Percentiles rank a stretch among this genome's conserved stretches.
Conservation (phyloP, 2,329 filamentous ascomycete genomes). For the Zymoseptoria ardabiliae region DNA sequence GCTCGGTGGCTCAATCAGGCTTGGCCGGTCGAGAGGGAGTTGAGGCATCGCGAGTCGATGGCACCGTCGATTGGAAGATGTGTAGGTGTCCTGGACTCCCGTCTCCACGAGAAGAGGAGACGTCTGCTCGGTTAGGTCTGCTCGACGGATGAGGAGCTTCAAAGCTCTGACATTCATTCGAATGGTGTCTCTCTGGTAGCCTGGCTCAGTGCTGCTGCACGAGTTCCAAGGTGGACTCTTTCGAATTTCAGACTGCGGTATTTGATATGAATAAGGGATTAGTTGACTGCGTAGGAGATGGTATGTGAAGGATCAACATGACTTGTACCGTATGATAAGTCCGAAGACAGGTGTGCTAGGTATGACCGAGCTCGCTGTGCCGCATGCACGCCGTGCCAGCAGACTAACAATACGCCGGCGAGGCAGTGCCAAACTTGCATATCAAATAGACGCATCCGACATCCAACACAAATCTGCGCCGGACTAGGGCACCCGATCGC, state of each 20-base stretch:
- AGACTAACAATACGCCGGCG: neutral
- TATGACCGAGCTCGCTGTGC: neutral
- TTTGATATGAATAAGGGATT: too few relatives aligned
- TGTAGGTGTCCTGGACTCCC: neutral
- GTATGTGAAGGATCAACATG: too few relatives aligned
- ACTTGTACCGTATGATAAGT: neutral
- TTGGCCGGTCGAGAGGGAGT: neutral
- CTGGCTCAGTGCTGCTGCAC: neutral
- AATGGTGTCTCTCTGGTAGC: neutral
- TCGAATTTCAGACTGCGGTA: neutral
- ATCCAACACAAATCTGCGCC: neutral
- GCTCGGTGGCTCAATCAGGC: neutral
- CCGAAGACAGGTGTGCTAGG: neutral
- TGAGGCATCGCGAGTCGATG: neutral
- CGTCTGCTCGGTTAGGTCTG: neutral
- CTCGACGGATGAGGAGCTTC: neutral
- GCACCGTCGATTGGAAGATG: neutral
- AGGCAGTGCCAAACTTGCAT: neutral
- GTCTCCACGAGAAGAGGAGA: neutral
- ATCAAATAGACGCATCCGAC: neutral
- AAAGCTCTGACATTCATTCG: neutral
- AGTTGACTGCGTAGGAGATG: too few relatives aligned
- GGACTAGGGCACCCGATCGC: neutral
- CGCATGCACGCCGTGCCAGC: neutral
- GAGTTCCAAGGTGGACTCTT: neutral